phyloP scores from a whole-genome alignment of 148 eudicot genomes.

The Rhododendron mucronatum region DNA sequence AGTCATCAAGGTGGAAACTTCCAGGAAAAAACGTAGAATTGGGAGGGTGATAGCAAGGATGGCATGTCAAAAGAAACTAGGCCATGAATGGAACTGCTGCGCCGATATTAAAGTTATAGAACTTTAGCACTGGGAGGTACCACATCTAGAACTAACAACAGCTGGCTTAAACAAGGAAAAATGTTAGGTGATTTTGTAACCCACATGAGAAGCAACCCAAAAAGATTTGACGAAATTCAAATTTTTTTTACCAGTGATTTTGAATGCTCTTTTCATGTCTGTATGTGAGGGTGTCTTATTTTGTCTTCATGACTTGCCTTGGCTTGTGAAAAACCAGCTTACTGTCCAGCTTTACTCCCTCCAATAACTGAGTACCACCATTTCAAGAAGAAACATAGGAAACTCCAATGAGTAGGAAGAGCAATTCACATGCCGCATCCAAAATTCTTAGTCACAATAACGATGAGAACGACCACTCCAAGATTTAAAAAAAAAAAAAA shows the following conservation, averaged over 20 bases:
- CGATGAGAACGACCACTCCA: neutral
- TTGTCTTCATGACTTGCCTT: neutral
- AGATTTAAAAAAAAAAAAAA: neutral
- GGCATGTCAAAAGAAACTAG: conserved; percentile 10
- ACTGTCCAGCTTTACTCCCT: neutral
- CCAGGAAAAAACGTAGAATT: too few relatives aligned
- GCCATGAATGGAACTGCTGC: neutral
- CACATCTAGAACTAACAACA: neutral
- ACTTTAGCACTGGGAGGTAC: neutral
- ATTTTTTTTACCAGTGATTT: neutral
- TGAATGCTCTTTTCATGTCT: neutral
- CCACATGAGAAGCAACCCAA: neutral
- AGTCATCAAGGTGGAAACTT: too few relatives aligned
- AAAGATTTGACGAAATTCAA: neutral
- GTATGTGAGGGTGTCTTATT: neutral
- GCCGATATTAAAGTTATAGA: neutral
- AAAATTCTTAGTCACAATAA: too few relatives aligned
- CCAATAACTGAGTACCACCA: neutral
- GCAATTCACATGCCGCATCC: neutral
- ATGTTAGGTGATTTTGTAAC: neutral
- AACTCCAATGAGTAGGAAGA: neutral
- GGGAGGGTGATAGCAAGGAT: neutral
- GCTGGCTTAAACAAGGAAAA: neutral
- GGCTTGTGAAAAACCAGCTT: conserved; percentile 4
- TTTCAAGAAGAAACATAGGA: neutral